phyloP scores from a whole-genome alignment of 345 rosid genomes.

The Gossypium stocksii region DNA sequence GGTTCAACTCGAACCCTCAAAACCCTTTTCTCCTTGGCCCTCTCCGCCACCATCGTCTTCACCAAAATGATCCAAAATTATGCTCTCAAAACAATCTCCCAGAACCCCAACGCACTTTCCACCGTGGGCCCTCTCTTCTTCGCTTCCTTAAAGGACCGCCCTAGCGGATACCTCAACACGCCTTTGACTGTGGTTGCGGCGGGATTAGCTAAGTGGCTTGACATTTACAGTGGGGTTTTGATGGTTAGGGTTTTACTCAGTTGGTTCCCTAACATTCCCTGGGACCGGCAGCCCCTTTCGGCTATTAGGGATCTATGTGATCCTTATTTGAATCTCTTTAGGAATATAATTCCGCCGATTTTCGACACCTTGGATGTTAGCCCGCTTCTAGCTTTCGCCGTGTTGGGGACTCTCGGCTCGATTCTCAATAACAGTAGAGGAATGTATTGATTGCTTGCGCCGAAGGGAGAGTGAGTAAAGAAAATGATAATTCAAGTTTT shows the following conservation, averaged over 20 bases:
- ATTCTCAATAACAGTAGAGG: constrained; percentile 51
- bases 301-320: constrained; percentile 83
- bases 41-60: constrained; percentile 24
- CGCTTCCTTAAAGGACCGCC: constrained; percentile 51
- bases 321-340: constrained; percentile 80
- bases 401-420: constrained; percentile 66
- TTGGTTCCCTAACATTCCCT: constrained; percentile 92
- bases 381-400: constrained; percentile 77
- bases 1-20: constrained; percentile 44
- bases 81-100: constrained; percentile 18
- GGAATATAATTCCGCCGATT: constrained; percentile 76
- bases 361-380: constrained; percentile 80
- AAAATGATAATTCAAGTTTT: neutral
- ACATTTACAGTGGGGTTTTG: constrained; percentile 78
- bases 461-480: neutral
- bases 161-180: constrained; percentile 52
- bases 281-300: constrained; percentile 83
- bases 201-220: constrained; percentile 81
- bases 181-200: constrained; percentile 85
- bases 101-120: neutral
- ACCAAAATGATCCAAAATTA: constrained; percentile 30
- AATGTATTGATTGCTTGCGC: constrained; percentile 21
- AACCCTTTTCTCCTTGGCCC: constrained; percentile 30
- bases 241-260: constrained; percentile 89
- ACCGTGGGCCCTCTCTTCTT: constrained; percentile 54